Evolutionary conservation across 805 yeast genomes (phyloP).

Genomic region (Tetrapisispora pingtungensis): DNA sequence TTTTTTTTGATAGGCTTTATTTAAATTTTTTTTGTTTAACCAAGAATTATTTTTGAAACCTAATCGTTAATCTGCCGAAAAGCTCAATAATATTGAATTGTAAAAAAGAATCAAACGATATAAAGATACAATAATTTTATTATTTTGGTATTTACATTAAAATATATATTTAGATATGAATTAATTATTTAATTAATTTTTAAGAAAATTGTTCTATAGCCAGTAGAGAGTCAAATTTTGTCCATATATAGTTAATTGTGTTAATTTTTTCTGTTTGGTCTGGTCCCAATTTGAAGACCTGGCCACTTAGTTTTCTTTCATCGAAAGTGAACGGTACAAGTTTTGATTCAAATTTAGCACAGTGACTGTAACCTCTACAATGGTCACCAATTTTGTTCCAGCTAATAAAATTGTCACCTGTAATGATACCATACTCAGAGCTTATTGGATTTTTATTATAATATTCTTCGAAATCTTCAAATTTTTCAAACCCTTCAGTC

Average conservation of each 20-base stretch:
- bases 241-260: conserved; percentile 2
- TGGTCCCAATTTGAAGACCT: not conserved
- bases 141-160: too few relatives aligned
- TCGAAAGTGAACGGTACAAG: not conserved
- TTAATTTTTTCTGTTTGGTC: not conserved
- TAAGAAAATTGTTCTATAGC: not conserved
- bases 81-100: too few relatives aligned
- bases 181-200: not conserved
- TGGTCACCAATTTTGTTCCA: not conserved
- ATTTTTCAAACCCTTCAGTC: not conserved
- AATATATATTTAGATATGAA: not conserved
- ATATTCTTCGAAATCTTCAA: conserved; percentile 6
- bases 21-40: too few relatives aligned
- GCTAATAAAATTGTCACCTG: not conserved
- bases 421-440: conserved; percentile 2
- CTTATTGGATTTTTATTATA: conserved; percentile 5
- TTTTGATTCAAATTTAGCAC: conserved; percentile 1
- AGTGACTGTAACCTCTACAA: conserved; percentile 2
- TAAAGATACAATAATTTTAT: too few relatives aligned
- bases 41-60: too few relatives aligned
- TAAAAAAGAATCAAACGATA: too few relatives aligned
- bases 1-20: too few relatives aligned
- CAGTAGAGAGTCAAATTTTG: not conserved
- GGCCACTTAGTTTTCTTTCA: not conserved
- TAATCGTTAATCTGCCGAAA: too few relatives aligned